Base-by-base conservation (phyloP, 1,284 basidiomycete species). In the Fereydounia khargensis region DNA sequence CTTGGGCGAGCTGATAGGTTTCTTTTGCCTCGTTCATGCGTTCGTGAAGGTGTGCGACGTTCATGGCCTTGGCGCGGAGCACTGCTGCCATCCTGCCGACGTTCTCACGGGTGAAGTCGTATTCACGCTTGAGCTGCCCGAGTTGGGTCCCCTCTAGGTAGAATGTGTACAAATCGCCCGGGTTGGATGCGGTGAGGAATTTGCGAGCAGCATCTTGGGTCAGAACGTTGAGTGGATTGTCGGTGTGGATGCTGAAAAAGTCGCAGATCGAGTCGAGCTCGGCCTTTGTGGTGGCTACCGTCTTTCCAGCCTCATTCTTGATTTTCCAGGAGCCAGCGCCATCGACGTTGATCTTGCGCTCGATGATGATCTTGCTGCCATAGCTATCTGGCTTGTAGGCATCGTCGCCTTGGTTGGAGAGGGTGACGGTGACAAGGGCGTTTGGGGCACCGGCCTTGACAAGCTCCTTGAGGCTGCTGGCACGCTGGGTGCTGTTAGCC, bases 181-280 rank as follows among this genome's bases (percentile, higher is more conserved):
- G 83, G 38, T 86, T 83, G 2, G 91, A 87, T 3, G 86, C 84
- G 47, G 87, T 86, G 62, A 99, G 79, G 78, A 98, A 99, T 63
- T 89, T 86, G 28, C 90, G 82, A 2, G 85, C 83, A 37, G 82
- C 68, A 41, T 79, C 78, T 51, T 79, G 78, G 6, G 71, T 78
- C 28, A 79, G 70, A 6, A 98, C 86, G 56, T 91, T 95, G 82
- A 97, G 85, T 0, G 92, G 92, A 68, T 96, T 96, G 74, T 98
- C 95, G 50, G 97, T 88, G 70, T 91, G 89, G 51, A 99, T 91
- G 70, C 90, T 89, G 85, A 94, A 92, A 66, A 91, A 87, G 70
- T 95, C 89, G 65, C 95, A 91, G 1, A 89, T 94, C 24, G 85
- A 83, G 30, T 88, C 82, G 18, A 98, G 79, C 70, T 95, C 90